Base-by-base conservation (phyloP, 2,329 filamentous ascomycete genomes). In the Cadophora luteo-olivacea region DNA sequence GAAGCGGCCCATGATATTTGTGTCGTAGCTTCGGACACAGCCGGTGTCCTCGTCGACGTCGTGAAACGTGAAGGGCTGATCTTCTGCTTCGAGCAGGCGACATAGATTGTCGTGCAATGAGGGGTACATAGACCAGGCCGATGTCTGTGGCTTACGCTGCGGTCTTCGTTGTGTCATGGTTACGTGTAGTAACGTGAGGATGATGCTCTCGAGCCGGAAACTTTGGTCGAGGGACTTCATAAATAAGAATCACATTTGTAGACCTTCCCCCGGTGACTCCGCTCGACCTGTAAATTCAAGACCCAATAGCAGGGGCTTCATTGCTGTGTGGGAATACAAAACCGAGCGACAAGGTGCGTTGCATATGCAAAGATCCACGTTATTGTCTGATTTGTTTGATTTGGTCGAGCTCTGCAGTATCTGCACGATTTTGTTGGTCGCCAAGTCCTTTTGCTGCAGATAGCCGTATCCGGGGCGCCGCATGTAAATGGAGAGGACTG, bases 1-100 rank as follows among this genome's bases (percentile, higher is more conserved):
- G 68, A 83, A 83, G 24, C 74, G 75, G 41, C 82, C 81, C 79
- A 80, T 82, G 62, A 83, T 79, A 67, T 78, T 80, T 9, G 81
- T 83, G 66, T 82, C 76, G 67, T 79, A 79, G n/a, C 73, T 63
- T 58, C 29, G 14, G 57, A 68, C 74, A 69, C 58, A 75, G 5
- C 33, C 41, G 25, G 52, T 65, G 48, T 76, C 72, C 63, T 77
- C 69, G 69, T 82, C 77, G 51, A 65, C 38, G 29, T 72, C 52
- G 62, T 77, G 67, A 67, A 82, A 81, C 22, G 65, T 70, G 66
- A 81, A 78, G 61, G 70, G 51, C 45, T 81, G 77, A 38, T 70
- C 65, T 58, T 78, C 62, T 49, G 76, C 73, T 58, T 75, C 63
- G 8, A 82, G 72, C 45, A 80, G 61, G 38, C 57, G 66, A 52